Percentiles rank a stretch among this genome's conserved stretches.
Evolutionary conservation across 2,329 filamentous ascomycete species (phyloP).

Genomic region (Passalora sequoiae): DNA sequence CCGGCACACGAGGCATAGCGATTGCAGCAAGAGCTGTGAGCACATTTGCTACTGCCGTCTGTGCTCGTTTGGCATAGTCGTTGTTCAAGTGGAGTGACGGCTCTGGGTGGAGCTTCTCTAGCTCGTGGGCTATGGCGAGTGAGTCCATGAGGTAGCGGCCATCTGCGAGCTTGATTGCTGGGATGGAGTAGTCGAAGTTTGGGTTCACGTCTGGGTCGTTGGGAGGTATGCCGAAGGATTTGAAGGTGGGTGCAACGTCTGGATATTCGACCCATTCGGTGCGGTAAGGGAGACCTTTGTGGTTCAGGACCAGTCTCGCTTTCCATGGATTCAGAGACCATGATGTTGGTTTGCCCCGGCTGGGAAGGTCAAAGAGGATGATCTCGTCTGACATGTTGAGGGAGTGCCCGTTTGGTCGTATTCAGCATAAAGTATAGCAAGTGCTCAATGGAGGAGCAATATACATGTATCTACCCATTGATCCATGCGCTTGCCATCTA

Average conservation of each 20-base stretch:
- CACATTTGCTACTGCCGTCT: slow-evolving; percentile 40
- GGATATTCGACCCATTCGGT: slow-evolving; percentile 68
- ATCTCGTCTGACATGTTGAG: slow-evolving; percentile 38
- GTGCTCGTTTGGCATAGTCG: slow-evolving; percentile 33
- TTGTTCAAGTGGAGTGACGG: slow-evolving; percentile 53
- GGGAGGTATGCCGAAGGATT: slow-evolving; percentile 48
- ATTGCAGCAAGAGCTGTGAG: slow-evolving; percentile 39
- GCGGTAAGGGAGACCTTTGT: slow-evolving; percentile 60
- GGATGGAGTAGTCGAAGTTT: slow-evolving; percentile 46
- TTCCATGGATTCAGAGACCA: slow-evolving; percentile 72
- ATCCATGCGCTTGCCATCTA: too few species aligned
- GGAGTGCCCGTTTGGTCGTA: too few species aligned
- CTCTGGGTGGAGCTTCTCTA: slow-evolving; percentile 56
- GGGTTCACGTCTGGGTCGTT: slow-evolving; percentile 36
- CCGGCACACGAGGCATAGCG: slow-evolving; percentile 48
- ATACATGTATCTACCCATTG: too few species aligned
- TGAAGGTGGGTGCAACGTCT: slow-evolving; percentile 53
- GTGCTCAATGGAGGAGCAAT: too few species aligned
- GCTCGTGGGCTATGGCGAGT: slow-evolving; percentile 51
- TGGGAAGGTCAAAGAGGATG: slow-evolving; percentile 60
- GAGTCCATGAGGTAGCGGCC: slow-evolving; percentile 62
- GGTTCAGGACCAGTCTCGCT: slow-evolving; percentile 62
- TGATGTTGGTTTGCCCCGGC: slow-evolving; percentile 42
- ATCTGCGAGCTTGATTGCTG: slow-evolving; percentile 52
- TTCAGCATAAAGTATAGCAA: too few species aligned